A percentile compares a stretch with the other conserved stretches of the same genome.
Evolutionary conservation across 352 stramenopile species (phyloP).

Genomic region (Phytophthora sansomeana): DNA sequence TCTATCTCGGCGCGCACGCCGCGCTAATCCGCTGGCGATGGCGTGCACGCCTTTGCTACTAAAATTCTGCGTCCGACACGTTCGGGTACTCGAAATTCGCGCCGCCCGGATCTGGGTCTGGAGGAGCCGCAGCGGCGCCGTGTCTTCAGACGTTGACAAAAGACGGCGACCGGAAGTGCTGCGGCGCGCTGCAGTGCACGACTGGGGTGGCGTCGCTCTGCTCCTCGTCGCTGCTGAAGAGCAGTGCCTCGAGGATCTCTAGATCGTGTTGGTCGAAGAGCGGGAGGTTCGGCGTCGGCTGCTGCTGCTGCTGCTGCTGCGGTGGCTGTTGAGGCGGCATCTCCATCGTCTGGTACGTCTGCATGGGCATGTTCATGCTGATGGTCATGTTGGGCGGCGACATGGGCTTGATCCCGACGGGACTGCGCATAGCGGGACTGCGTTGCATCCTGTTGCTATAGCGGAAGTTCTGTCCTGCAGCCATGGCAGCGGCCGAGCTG

Average conservation of each 20-base stretch:
- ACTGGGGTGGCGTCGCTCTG: constrained; percentile 30
- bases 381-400: constrained; percentile 39
- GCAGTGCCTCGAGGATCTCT: constrained; percentile 58
- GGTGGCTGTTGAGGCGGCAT: constrained; percentile 4
- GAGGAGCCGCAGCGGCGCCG: constrained; percentile 33
- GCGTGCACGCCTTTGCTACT: constrained; percentile 9
- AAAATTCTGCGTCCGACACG: constrained; percentile 34
- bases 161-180: constrained; percentile 36
- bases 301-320: constrained; percentile 1
- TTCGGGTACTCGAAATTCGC: constrained; percentile 31
- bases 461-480: constrained; percentile 44
- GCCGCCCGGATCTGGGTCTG: constrained; percentile 35
- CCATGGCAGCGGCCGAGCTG: constrained; percentile 30
- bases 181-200: constrained; percentile 32
- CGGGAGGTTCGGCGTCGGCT: constrained; percentile 24
- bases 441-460: constrained; percentile 28
- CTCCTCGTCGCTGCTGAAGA: constrained; percentile 68
- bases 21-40: constrained; percentile 2
- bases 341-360: constrained; percentile 6
- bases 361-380: constrained; percentile 34
- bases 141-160: constrained; percentile 51
- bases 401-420: constrained; percentile 21
- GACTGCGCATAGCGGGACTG: constrained; percentile 17
- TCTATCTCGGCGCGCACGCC: constrained; percentile 23
- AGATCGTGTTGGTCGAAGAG: constrained; percentile 59